Conservation (phyloP, 371 early-diverging fungal species). For the Mucor indicus region DNA sequence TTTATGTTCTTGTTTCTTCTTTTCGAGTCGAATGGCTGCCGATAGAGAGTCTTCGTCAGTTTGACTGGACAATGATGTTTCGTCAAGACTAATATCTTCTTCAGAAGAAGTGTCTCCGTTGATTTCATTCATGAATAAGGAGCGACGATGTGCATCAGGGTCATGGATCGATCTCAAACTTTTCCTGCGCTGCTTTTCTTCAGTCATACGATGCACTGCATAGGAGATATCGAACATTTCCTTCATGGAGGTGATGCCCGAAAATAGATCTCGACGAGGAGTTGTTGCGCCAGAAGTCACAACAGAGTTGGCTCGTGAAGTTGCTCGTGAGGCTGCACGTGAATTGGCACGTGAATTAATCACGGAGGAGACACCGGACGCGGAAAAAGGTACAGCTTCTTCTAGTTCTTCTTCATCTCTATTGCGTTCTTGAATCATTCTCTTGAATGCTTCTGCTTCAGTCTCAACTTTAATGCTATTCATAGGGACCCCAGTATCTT, state of each 20-base stretch:
- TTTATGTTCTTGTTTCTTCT: not conserved
- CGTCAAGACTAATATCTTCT: constrained; percentile 3
- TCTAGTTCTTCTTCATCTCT: constrained; percentile 22
- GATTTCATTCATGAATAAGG: constrained; percentile 13
- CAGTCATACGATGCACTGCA: constrained; percentile 61
- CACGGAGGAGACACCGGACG: constrained; percentile 20
- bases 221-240: constrained; percentile 65
- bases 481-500: not conserved
- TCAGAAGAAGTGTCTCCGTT: constrained; percentile 2
- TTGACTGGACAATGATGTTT: constrained; percentile 12
- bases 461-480: constrained; percentile 5
- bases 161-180: not conserved
- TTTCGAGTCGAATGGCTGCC: not conserved
- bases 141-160: not conserved
- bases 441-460: constrained; percentile 23
- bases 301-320: not conserved
- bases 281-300: constrained; percentile 16
- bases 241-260: constrained; percentile 53
- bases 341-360: constrained; percentile 28
- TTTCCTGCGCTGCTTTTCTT: constrained; percentile 49
- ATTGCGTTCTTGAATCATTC: constrained; percentile 25
- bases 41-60: not conserved
- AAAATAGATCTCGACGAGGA: constrained; percentile 35
- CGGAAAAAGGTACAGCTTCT: constrained; percentile 12
- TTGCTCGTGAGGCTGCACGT: constrained; percentile 20